Base-by-base conservation (phyloP, 2,329 filamentous ascomycete genomes). In the Apiospora rasikravindrae region DNA sequence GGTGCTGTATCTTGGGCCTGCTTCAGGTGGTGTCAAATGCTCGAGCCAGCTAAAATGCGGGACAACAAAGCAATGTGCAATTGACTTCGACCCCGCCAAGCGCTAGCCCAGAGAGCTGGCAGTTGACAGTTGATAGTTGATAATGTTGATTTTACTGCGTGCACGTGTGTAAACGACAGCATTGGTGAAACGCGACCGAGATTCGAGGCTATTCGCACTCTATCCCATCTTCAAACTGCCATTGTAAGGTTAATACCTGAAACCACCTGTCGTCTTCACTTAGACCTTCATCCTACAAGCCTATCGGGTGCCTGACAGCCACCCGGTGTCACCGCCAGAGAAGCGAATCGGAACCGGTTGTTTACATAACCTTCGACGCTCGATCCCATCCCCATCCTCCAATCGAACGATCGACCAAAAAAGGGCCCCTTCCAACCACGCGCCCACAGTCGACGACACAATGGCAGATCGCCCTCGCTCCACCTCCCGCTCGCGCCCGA, bases 401-500 rank as follows among this genome's bases (percentile, higher is more conserved):
- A 49, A 42, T 49, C 45, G 45, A 49, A 49, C 45, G 45, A n/a
- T 42, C 44, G 44, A 45, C 13, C 45, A 19, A n/a, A 8, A 49
- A 45, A 10, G n/a, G 5, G 45, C 22, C 22, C 22, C 45, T 49
- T 7, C 45, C 45, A n/a, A n/a, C 45, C 45, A 22, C 45, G 45
- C 22, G 16, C 57, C 57, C 57, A 24, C 57, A 26, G 10, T 40
- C 11, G 7, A 57, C 47, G 13, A 40, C 33, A 29, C n/a, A 16
- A 69, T 57, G 68, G 68, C 68, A 24, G 68, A 69, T 19, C 51
- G 78, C 44, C 76, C 78, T 72, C 80, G 79, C 71, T 79, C 78
- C 51, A 79, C 73, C 42, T 80, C 79, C 73, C 76, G 78, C 73
- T 94, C 94, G 57, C 92, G 94, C 74, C 96, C 96, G 29, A 98